These are phyloP conservation scores for Taxawa tesnikishii DNA, from an alignment of 2,329 filamentous ascomycete species.

Conservation along the genomic window DNA sequence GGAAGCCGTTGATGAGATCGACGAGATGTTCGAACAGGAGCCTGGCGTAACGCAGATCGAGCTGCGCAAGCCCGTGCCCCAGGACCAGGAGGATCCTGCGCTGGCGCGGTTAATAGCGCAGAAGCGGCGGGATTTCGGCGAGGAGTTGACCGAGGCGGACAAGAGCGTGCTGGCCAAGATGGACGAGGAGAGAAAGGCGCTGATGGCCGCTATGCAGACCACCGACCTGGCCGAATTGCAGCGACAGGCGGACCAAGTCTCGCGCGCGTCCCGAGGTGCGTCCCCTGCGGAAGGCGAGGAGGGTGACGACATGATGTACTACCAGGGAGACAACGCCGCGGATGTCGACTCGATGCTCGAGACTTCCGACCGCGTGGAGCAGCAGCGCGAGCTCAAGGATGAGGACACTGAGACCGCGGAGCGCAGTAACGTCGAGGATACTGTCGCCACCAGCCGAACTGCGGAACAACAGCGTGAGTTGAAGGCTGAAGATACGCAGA, in stretches of 20 bases:
- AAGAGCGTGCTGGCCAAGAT: conserved; percentile 5
- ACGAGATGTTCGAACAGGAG: conserved; percentile 6
- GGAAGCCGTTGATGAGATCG: conserved; percentile 1
- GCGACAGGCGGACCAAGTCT: background rate
- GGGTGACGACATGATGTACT: background rate
- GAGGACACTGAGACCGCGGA: background rate
- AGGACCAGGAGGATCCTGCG: conserved; percentile 6
- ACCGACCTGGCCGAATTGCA: background rate
- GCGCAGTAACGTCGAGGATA: no score
- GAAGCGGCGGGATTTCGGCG: conserved; percentile 7
- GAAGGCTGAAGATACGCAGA: background rate
- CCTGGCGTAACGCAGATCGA: conserved; percentile 5
- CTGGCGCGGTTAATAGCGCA: conserved; percentile 7
- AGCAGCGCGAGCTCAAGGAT: background rate
- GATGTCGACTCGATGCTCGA: background rate
- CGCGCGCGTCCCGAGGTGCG: background rate
- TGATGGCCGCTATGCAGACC: background rate
- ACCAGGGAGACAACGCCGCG: no score
- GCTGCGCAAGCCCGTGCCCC: conserved; percentile 3
- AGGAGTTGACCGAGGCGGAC: conserved; percentile 7
- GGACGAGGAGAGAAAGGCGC: conserved; percentile 2
- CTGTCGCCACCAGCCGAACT: no score
- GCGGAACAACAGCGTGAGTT: background rate
- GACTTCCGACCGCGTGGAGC: background rate
- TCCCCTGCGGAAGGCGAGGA: background rate